phyloP scores from a whole-genome alignment of 129 eudicot genomes.

The Apium graveolens region DNA sequence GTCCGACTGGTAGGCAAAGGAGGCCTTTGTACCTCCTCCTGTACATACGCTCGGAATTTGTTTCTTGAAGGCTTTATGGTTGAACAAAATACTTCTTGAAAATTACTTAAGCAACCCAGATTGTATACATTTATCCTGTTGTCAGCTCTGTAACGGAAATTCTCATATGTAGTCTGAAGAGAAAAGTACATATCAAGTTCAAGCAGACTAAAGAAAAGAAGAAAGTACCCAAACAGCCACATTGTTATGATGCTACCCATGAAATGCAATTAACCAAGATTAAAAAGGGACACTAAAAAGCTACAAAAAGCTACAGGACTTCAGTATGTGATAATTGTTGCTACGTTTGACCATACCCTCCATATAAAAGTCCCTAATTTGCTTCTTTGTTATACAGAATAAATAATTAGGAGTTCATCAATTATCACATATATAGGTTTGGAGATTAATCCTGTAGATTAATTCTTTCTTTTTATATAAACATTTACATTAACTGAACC shows the following conservation, averaged over 20 bases:
- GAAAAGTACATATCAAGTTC: neutral
- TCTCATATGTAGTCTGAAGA: slow-evolving; percentile 87
- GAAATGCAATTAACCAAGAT: neutral
- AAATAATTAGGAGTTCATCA: neutral
- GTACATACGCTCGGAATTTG: slow-evolving; percentile 63
- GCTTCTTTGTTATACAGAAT: neutral
- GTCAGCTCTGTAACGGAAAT: slow-evolving; percentile 85
- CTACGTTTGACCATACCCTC: neutral
- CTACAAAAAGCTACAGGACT: neutral
- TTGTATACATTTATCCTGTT: slow-evolving; percentile 68
- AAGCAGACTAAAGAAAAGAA: neutral
- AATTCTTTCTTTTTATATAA: neutral
- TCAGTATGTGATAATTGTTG: neutral
- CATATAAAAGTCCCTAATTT: neutral
- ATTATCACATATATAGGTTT: neutral
- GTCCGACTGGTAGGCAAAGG: slow-evolving; percentile 26
- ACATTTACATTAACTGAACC: neutral
- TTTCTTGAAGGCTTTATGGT: slow-evolving; percentile 67
- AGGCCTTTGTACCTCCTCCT: slow-evolving; percentile 45
- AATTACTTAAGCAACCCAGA: slow-evolving; percentile 73
- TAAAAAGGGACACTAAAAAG: neutral
- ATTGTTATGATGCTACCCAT: neutral
- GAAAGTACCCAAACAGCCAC: neutral
- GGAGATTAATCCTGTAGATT: neutral
- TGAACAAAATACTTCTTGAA: slow-evolving; percentile 73